phyloP scores from a whole-genome alignment of 495 filamentous ascomycete species.

The Aspergillus diversus region DNA sequence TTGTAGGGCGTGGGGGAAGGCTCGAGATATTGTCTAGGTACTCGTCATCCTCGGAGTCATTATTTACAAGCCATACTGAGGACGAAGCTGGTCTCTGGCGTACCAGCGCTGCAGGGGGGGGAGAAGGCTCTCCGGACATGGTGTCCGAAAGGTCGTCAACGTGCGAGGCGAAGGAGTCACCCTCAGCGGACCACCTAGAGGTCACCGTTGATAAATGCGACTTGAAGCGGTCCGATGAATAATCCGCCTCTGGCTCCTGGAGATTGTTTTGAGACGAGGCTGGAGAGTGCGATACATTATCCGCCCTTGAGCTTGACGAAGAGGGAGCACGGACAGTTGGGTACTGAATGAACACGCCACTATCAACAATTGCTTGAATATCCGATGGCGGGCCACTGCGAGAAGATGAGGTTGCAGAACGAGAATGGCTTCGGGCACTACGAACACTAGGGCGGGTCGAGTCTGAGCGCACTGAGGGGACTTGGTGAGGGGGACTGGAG shows the following conservation, averaged over 20 bases:
- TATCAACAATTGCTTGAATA: constrained; percentile 45
- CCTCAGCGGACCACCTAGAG: constrained; percentile 62
- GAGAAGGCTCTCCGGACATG: constrained; percentile 26
- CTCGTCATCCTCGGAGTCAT: constrained; percentile 40
- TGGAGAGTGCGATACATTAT: constrained; percentile 36
- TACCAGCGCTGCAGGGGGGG: constrained; percentile 30
- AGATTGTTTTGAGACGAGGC: constrained; percentile 19
- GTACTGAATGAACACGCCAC: constrained; percentile 50
- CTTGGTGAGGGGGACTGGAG: constrained; percentile 43
- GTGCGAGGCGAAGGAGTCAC: constrained; percentile 32
- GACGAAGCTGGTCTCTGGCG: constrained; percentile 42
- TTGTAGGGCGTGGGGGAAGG: constrained; percentile 40
- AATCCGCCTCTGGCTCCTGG: constrained; percentile 40
- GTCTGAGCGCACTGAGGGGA: constrained; percentile 35
- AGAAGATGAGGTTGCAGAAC: constrained; percentile 44
- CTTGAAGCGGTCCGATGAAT: constrained; percentile 62
- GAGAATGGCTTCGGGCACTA: constrained; percentile 37
- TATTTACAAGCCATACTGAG: constrained; percentile 52
- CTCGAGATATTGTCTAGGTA: constrained; percentile 46
- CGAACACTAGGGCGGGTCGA: constrained; percentile 33
- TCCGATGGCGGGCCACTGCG: constrained; percentile 44
- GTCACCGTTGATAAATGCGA: constrained; percentile 75
- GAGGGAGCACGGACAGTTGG: constrained; percentile 52
- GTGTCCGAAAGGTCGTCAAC: constrained; percentile 24
- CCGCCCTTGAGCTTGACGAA: constrained; percentile 51